A percentile compares a stretch with the other conserved stretches of the same genome.
Evolutionary conservation across 2,329 filamentous ascomycete genomes (phyloP).

Genomic region (Venturia carpophila): DNA sequence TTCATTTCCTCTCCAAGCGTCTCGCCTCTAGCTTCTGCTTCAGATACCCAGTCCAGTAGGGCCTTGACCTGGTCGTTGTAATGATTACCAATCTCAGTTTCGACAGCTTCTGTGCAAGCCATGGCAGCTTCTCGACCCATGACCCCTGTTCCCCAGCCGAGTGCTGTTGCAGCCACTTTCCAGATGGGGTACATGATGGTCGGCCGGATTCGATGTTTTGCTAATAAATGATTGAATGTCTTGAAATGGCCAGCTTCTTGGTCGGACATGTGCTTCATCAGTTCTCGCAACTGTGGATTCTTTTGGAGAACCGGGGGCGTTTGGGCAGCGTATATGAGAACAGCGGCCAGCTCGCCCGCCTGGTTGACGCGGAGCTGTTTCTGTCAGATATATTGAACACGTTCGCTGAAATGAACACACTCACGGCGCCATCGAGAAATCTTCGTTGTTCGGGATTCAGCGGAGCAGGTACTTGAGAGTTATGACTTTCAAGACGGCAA

Average conservation of each 20-base stretch:
- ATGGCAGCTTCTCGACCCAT: conserved; percentile 92
- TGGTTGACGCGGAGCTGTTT: conserved; percentile 83
- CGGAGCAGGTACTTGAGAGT: conserved; percentile 16
- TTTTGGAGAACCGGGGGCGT: conserved; percentile 70
- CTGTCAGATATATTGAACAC: not conserved
- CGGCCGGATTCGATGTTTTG: conserved; percentile 81
- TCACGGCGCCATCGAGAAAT: conserved; percentile 33
- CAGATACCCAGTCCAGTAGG: conserved; percentile 70
- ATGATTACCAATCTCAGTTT: conserved; percentile 94
- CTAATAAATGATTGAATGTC: conserved; percentile 77
- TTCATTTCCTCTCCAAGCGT: conserved; percentile 71
- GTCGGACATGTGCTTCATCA: conserved; percentile 98
- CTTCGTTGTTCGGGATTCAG: conserved; percentile 28
- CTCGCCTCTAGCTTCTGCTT: conserved; percentile 70
- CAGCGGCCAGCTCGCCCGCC: conserved; percentile 92
- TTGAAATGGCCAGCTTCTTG: conserved; percentile 83
- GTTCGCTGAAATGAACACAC: not conserved
- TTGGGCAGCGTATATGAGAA: conserved; percentile 86
- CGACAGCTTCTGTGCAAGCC: conserved; percentile 97
- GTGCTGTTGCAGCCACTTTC: conserved; percentile 66
- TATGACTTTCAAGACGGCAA: conserved; percentile 14
- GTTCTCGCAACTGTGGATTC: conserved; percentile 77
- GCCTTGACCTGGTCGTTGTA: conserved; percentile 87
- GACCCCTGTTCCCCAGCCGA: conserved; percentile 84
- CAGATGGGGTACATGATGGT: conserved; percentile 90